These are phyloP conservation scores for Hypoxylon perforatum DNA, from an alignment of 495 filamentous ascomycete species.

Conservation along the genomic window DNA sequence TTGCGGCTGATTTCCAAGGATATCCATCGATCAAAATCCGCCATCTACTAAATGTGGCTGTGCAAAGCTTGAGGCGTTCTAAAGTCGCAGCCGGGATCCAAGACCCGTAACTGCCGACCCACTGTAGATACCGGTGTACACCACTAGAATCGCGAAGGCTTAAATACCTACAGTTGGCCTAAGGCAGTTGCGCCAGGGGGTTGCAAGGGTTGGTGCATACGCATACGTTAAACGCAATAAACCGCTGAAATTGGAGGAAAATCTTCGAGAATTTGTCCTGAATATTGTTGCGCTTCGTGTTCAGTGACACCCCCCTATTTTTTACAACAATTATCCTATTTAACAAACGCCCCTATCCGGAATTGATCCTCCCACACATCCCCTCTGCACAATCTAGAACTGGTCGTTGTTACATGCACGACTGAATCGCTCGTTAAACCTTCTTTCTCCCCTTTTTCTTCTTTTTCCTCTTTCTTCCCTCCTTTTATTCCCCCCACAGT, in stretches of 20 bases:
- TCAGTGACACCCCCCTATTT: constrained; percentile 21
- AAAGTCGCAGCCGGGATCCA: constrained; percentile 4
- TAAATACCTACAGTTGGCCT: constrained; percentile 11
- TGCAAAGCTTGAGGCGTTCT: background rate
- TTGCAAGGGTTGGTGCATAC: background rate
- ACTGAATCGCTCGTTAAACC: constrained; percentile 13
- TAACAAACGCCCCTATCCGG: constrained; percentile 26
- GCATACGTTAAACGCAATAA: constrained; percentile 1
- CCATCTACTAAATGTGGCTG: too few species aligned
- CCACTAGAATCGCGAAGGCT: constrained; percentile 17
- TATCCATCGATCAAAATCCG: too few species aligned
- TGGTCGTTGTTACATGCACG: constrained; percentile 14
- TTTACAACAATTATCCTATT: constrained; percentile 30
- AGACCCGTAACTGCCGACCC: constrained; percentile 13
- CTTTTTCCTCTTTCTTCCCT: constrained; percentile 12
- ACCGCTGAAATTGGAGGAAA: constrained; percentile 38
- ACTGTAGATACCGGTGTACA: background rate
- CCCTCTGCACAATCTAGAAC: constrained; percentile 18
- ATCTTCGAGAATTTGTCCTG: constrained; percentile 32
- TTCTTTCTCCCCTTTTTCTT: constrained; percentile 12
- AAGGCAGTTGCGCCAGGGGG: constrained; percentile 16
- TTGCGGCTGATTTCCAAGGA: too few species aligned
- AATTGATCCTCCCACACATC: constrained; percentile 34
- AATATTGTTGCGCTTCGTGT: constrained; percentile 32
- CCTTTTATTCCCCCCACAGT: constrained; percentile 4